phyloP scores from a whole-genome alignment of 495 filamentous ascomycete species.

The Penicillium bialowiezense region DNA sequence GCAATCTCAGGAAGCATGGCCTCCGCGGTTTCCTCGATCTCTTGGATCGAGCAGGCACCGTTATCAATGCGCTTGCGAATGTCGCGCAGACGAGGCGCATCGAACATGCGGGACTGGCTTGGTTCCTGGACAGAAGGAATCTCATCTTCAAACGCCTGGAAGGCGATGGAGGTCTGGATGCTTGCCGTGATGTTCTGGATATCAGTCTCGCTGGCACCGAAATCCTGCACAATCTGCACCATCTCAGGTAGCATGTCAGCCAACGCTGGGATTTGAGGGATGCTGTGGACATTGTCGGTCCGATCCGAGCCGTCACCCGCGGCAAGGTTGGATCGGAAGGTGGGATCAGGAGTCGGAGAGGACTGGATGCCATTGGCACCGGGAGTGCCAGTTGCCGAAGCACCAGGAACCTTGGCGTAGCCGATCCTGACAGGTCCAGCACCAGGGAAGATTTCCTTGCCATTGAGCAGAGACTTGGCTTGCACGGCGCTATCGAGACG shows the following conservation, averaged over 20 bases:
- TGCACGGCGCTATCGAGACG: slow-evolving; percentile 82
- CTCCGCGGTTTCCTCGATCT: slow-evolving; percentile 88
- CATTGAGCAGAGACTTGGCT: slow-evolving; percentile 82
- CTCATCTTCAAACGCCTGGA: slow-evolving; percentile 69
- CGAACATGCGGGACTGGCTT: slow-evolving; percentile 84
- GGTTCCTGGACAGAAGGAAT: slow-evolving; percentile 89
- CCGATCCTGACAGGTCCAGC: slow-evolving; percentile 93
- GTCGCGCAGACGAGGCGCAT: slow-evolving; percentile 92
- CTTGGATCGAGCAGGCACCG: slow-evolving; percentile 74
- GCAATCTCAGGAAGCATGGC: slow-evolving; percentile 96
- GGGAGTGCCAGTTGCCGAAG: slow-evolving; percentile 72
- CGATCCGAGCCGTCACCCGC: slow-evolving; percentile 34
- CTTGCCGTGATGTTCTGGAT: slow-evolving; percentile 65
- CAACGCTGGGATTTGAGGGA: slow-evolving; percentile 69
- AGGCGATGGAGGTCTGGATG: slow-evolving; percentile 74
- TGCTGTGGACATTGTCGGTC: slow-evolving; percentile 39
- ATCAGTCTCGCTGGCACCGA: slow-evolving; percentile 85
- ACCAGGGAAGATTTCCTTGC: slow-evolving; percentile 97
- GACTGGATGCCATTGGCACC: slow-evolving; percentile 78
- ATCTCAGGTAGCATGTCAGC: slow-evolving; percentile 78
- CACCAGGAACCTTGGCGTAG: slow-evolving; percentile 92
- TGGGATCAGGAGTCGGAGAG: slow-evolving; percentile 91
- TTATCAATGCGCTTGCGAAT: slow-evolving; percentile 98
- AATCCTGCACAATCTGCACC: slow-evolving; percentile 78
- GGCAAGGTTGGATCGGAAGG: slow-evolving; percentile 30